Evolutionary conservation across 306 rosid species (phyloP), one percentile per base, ranked within the genome.

Genomic region (Casuarina glauca): DNA sequence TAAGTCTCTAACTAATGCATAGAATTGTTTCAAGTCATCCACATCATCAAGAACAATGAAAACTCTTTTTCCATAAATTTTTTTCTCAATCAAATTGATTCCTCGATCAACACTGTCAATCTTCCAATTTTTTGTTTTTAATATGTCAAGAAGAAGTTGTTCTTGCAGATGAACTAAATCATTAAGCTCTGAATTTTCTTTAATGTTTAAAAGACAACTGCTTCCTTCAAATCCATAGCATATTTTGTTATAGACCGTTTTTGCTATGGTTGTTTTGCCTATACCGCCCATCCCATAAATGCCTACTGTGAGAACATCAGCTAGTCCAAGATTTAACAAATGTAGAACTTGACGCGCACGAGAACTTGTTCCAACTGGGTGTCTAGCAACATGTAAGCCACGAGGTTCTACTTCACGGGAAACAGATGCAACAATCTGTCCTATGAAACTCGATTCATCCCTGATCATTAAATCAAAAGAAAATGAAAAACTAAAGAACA

Each of bases 41-140:
- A 78, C 79, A 42, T 72, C 81, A 35, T 77, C 79, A 72, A 82
- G 13, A 53, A 82, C 13, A 11, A 82, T 2, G 15, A 82, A 72
- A 12, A 82, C 55, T 19, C 2, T 77, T 55, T 62, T 78, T 1
- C 10, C 1, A 54, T 8, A 15, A 11, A 80, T 71, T 1, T 35
- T 51, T 57, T 60, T 36, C 15, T 38, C 4, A 3, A 84, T 17
- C 32, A 72, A 7, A 26, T 0, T 8, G 10, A 72, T 73, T 12
- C 85, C 85, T 46, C 1, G 11, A 4, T 9, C 75, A 16, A 73
- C 42, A 1, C 9, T 54, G 7, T 8, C 16, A 2, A 82, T 4
- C 55, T 45, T 73, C 7, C 7, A 45, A 19, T 67, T 61, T 16
- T 7, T 52, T 1, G 3, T 45, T 6, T 50, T 76, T n/a, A 74